Evolutionary conservation across 805 yeast species (phyloP).

Genomic region (Saturnispora mendoncae): DNA sequence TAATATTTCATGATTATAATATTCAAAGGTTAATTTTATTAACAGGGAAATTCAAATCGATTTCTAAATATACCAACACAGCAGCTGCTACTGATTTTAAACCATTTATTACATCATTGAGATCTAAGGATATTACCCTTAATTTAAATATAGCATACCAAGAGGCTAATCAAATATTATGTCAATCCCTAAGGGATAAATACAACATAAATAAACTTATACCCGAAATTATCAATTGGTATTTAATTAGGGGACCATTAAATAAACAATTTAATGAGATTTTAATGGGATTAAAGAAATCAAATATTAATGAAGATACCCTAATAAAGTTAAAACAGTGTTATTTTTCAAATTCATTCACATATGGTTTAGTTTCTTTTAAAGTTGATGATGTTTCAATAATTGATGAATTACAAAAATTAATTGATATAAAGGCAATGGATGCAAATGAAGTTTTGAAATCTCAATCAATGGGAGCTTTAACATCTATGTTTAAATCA

Average conservation of each 20-base stretch:
- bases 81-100: neutral
- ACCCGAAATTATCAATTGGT: conserved; percentile 2
- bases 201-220: neutral
- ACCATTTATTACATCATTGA: conserved; percentile 6
- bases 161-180: neutral
- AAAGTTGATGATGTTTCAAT: conserved; percentile 18
- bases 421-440: conserved; percentile 44
- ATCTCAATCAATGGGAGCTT: conserved; percentile 35
- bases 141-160: conserved; percentile 1
- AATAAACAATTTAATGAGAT: conserved; percentile 3
- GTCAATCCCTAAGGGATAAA: neutral
- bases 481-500: conserved; percentile 36
- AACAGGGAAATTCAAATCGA: conserved; percentile 80
- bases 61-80: conserved; percentile 23
- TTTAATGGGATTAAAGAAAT: neutral
- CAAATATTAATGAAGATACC: neutral
- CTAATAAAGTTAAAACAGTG: neutral
- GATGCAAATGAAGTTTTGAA: conserved; percentile 45
- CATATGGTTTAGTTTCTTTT: conserved; percentile 12
- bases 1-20: conserved; percentile 40
- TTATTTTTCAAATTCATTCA: neutral
- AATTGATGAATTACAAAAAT: conserved; percentile 33
- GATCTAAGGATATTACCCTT: neutral
- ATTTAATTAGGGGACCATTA: conserved; percentile 5
- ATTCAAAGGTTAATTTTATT: conserved; percentile 57